Base-by-base conservation (phyloP, 75 land plant genomes). In the Sequoia sempervirens region DNA sequence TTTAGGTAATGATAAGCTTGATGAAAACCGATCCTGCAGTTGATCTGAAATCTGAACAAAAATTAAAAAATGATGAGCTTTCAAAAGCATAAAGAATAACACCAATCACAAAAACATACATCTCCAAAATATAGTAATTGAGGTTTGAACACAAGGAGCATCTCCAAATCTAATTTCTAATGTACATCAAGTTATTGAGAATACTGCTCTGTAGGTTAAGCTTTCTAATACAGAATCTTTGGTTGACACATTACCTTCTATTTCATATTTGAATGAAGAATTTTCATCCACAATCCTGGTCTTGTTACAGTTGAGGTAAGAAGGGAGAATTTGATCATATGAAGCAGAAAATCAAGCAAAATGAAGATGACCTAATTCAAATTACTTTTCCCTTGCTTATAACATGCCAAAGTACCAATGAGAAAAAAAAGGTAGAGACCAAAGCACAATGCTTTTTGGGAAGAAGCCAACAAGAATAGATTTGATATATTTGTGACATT, bases 1-100 rank as follows among this genome's bases (percentile, higher is more conserved):
- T 87, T 94, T 94, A 17, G 99, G 98, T 45, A 97, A 83, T 83
- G 96, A 97, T 18, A 96, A 79, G 37, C 93, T 93, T 76, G 93
- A 90, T 58, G 92, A 85, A 85, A 97, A 97, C 47, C 92, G 91
- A 41, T 91, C 91, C 86, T 90, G 91, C 20, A 96, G 82, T 84
- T 97, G 96, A 88, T 97, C 99, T 76, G 92, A 90, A 68, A 97
- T 92, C 99, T 97, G 90, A 85, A 45, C 80, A 15, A 68, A 37
- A 76, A 82, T 64, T 50, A 47, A 3, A 50, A 66, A 56, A 82
- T 45, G 54, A 20, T 40, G 3, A 84, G 38, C 4, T 79, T 54
- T 18, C 75, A 47, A 45, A 40, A 38, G 80, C 43, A 79, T 38
- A 79, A 79, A 40, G 26, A 40, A 37, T 13, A 69, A 30, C 23